Evolutionary conservation across 2,329 filamentous ascomycete species (phyloP).

Genomic region (Leptographium procerum): DNA sequence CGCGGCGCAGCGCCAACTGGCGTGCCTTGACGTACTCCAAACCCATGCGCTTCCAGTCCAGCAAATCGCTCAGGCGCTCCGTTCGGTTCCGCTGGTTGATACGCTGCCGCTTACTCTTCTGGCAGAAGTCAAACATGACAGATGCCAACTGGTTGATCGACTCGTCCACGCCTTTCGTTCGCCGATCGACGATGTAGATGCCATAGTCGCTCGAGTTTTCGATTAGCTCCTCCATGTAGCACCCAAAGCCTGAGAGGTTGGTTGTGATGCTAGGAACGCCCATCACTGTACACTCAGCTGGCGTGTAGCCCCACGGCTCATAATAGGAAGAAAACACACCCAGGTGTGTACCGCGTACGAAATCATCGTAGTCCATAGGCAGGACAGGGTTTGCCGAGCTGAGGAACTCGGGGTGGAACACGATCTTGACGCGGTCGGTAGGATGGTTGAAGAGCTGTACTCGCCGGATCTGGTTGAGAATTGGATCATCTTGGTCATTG

Average conservation of each 20-base stretch:
- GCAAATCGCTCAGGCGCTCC: slow-evolving; percentile 82
- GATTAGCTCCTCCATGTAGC: slow-evolving; percentile 98
- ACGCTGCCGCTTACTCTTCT: slow-evolving; percentile 87
- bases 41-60: slow-evolving; percentile 99
- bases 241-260: slow-evolving; percentile 94
- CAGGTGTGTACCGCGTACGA: slow-evolving; percentile 91
- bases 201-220: slow-evolving; percentile 97
- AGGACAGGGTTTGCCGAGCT: slow-evolving; percentile 92
- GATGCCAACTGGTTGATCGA: slow-evolving; percentile 90
- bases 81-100: slow-evolving; percentile 99
- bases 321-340: slow-evolving; percentile 97
- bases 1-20: slow-evolving; percentile 80
- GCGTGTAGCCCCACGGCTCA: slow-evolving; percentile 98
- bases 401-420: slow-evolving; percentile 97
- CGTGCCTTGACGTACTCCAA: slow-evolving; percentile 98
- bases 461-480: slow-evolving; percentile 88
- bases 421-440: slow-evolving; percentile 86
- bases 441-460: slow-evolving; percentile 97
- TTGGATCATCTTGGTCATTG: slow-evolving; percentile 85
- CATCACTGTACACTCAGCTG: slow-evolving; percentile 97
- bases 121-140: slow-evolving; percentile 87
- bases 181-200: slow-evolving; percentile 96
- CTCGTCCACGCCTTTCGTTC: slow-evolving; percentile 91
- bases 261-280: slow-evolving; percentile 97
- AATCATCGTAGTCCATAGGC: slow-evolving; percentile 95